Percentiles rank a stretch among this genome's conserved stretches.
Conservation (phyloP, 1,139 yeast species). For the Saccharomycopsis phalli region DNA sequence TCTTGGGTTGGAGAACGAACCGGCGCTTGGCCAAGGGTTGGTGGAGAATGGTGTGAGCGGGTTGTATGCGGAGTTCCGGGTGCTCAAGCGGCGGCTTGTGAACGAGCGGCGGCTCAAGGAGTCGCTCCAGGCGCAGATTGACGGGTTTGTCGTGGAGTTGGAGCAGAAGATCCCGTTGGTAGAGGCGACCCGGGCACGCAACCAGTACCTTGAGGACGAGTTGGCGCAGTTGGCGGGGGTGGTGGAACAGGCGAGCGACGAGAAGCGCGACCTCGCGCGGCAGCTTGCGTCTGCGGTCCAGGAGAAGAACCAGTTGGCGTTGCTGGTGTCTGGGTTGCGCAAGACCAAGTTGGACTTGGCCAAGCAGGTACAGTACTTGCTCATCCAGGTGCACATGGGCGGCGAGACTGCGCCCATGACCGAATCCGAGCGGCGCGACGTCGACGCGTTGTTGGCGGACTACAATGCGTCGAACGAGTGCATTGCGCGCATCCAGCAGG, state of each 20-base stretch:
- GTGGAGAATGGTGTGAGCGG: conserved; percentile 68
- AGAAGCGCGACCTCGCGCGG: conserved; percentile 29
- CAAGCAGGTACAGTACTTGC: conserved; percentile 65
- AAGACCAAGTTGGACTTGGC: conserved; percentile 66
- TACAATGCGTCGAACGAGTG: conserved; percentile 22
- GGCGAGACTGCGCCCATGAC: conserved; percentile 44
- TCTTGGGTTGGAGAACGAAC: conserved; percentile 25
- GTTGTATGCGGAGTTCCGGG: conserved; percentile 57
- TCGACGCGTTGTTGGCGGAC: conserved; percentile 34
- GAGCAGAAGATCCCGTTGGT: conserved; percentile 76
- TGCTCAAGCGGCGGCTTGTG: conserved; percentile 56
- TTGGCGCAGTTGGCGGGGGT: conserved; percentile 42
- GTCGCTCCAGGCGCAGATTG: conserved; percentile 60
- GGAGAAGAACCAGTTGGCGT: conserved; percentile 30
- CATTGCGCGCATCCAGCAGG: conserved; percentile 14
- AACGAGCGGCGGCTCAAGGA: conserved; percentile 68
- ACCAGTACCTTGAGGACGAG: conserved; percentile 39
- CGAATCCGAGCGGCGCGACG: conserved; percentile 46
- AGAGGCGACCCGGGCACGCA: conserved; percentile 54
- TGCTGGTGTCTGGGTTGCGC: conserved; percentile 36
- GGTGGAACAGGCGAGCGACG: conserved; percentile 38
- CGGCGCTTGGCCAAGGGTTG: conserved; percentile 33
- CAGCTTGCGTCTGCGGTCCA: conserved; percentile 23
- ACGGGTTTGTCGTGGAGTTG: conserved; percentile 63
- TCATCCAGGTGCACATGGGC: conserved; percentile 55